Evolutionary conservation across 805 yeast species (phyloP), one percentile per base, ranked within the genome.

Genomic region (Candida easanensis): DNA sequence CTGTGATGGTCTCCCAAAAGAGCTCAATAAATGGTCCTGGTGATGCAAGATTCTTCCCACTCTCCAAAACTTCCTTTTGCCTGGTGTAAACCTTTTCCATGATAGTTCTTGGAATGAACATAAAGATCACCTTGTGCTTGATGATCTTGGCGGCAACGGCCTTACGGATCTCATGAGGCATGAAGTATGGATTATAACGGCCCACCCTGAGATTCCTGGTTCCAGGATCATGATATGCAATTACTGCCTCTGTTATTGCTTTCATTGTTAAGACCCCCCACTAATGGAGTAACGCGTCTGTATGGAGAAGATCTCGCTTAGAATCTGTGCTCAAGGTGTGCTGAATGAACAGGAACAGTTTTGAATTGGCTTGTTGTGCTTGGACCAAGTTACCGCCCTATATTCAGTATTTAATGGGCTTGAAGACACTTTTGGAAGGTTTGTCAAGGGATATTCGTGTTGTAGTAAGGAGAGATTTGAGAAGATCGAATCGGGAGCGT

Each of bases 131-230:
- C 3, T 36, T 17, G 34, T 41, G 40, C 33, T 45, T 45, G 36
- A 41, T 38, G 20, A 45, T 17, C 34, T 28, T 39, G 43, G 49
- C 41, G 43, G 49, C 49, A 30, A 45, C 49, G 22, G 31, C 36
- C 36, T 45, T 45, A 26, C 49, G 42, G 30, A 45, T 45, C 39
- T 45, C 49, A 15, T 41, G 45, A 8, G 49, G 49, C 49, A 45
- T 45, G 45, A 41, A 45, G 45, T 45, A 45, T 2, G 49, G 49
- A 33, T 45, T 45, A 32, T 45, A 45, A 23, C 33, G 45, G 15
- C 45, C 49, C 11, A 45, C 41, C 15, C 45, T 39, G 14, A 45
- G 7, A 16, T 21, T 38, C 22, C 37, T 23, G 2, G 45, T 35
- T 1, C 43, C 45, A n/a, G 45, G 45, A 26, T 45, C 49, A 5